These are phyloP conservation scores for Prototheca wickerhamii DNA, from an alignment of 163 green algal genomes.

Conservation along the genomic window DNA sequence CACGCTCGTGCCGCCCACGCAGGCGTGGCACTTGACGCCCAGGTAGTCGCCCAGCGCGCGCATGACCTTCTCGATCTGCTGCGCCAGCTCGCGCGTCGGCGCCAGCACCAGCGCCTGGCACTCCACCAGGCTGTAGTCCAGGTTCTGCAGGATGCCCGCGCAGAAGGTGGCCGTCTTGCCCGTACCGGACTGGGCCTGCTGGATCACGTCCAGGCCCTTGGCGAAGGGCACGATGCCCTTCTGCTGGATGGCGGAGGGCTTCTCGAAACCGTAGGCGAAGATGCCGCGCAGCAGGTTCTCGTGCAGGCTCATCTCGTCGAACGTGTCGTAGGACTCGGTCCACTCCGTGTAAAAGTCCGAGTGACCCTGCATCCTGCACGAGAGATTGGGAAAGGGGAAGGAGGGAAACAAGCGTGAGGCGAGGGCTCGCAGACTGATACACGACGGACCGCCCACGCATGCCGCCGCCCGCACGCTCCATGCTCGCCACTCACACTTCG, in stretches of 20 bases:
- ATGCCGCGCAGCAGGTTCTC: constrained; percentile 99
- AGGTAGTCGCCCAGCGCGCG: constrained; percentile 90
- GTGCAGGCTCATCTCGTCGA: constrained; percentile 96
- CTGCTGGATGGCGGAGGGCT: constrained; percentile 99
- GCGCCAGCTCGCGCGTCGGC: constrained; percentile 95
- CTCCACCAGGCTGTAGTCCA: constrained; percentile 89
- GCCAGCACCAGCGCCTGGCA: constrained; percentile 97
- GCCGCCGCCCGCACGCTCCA: not conserved
- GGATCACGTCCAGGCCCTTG: constrained; percentile 97
- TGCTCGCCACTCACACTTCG: constrained; percentile 62
- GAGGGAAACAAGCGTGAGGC: not conserved
- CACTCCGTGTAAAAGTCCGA: constrained; percentile 92
- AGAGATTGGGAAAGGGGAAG: not conserved
- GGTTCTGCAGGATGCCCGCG: constrained; percentile 95
- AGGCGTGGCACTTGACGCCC: constrained; percentile 98
- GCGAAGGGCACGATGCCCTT: constrained; percentile 98
- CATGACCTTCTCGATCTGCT: constrained; percentile 99
- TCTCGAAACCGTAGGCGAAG: constrained; percentile 99
- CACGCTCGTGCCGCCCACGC: constrained; percentile 95
- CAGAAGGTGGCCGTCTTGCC: constrained; percentile 99
- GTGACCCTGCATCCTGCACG: constrained; percentile 33
- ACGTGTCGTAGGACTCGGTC: constrained; percentile 94
- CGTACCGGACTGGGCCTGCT: constrained; percentile 99
- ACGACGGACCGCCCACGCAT: not conserved
- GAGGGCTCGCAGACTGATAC: not conserved